These are phyloP conservation scores for Eragrostis tef DNA, from an alignment of 202 grass and related monocot genomes.

Conservation along the genomic window DNA sequence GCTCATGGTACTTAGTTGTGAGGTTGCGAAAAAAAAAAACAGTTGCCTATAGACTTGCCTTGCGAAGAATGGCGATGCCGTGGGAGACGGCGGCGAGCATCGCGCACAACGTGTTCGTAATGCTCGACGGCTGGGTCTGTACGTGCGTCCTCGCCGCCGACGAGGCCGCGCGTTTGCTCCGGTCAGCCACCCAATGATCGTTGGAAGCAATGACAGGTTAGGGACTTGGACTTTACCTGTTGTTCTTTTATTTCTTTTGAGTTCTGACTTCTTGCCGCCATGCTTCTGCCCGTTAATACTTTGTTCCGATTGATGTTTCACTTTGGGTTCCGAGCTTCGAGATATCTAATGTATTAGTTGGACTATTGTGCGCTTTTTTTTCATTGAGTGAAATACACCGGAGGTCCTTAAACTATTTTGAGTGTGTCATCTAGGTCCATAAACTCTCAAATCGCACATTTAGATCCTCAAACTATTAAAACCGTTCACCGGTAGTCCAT, in stretches of 20 bases:
- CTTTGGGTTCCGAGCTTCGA: no score
- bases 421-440: no score
- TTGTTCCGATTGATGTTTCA: no score
- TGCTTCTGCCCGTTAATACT: no score
- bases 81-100: slow-evolving; percentile 14
- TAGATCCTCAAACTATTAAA: no score
- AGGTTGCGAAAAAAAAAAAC: no score
- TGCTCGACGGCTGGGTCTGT: slow-evolving; percentile 12
- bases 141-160: slow-evolving; percentile 27
- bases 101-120: slow-evolving; percentile 2
- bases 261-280: not conserved
- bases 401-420: no score
- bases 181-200: not conserved
- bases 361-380: not conserved
- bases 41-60: no score
- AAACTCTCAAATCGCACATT: no score
- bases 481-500: no score
- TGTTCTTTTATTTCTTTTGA: not conserved
- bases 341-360: not conserved
- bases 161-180: not conserved
- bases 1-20: not conserved
- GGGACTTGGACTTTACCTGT: not conserved
- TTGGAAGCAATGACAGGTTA: not conserved
- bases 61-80: not conserved
- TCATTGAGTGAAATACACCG: no score